These are phyloP conservation scores for Botrytis squamosa DNA, from an alignment of 2,329 filamentous ascomycete genomes.

Conservation along the genomic window DNA sequence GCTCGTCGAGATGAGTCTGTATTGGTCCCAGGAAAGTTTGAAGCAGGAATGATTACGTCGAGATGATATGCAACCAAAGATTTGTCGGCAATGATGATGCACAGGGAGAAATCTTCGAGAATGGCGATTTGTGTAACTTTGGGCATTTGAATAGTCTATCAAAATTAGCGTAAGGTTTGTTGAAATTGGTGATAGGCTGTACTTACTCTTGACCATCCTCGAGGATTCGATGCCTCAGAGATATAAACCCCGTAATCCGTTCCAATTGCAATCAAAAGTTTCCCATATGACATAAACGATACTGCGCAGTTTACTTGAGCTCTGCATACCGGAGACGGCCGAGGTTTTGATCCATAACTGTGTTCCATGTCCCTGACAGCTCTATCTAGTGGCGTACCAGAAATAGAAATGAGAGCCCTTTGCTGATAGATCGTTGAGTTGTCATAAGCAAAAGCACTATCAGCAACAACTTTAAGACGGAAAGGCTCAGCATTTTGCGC, in stretches of 20 bases:
- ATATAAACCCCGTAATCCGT: conserved; percentile 94
- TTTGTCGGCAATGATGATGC: conserved; percentile 88
- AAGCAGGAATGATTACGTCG: conserved; percentile 72
- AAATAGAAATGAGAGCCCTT: conserved; percentile 72
- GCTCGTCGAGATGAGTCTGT: conserved; percentile 77
- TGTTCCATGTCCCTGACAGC: conserved; percentile 87
- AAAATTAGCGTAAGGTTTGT: conserved; percentile 25
- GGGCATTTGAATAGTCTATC: conserved; percentile 66
- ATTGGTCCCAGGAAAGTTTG: conserved; percentile 58
- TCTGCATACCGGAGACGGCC: conserved; percentile 76
- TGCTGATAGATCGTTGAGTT: conserved; percentile 46
- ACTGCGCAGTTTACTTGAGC: conserved; percentile 91
- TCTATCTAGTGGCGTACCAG: conserved; percentile 86
- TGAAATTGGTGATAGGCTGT: background rate
- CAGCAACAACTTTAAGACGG: conserved; percentile 84
- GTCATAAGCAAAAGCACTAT: conserved; percentile 86
- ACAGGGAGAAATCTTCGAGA: conserved; percentile 91
- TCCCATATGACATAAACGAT: conserved; percentile 80
- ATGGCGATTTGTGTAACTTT: conserved; percentile 91
- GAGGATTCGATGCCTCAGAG: conserved; percentile 81
- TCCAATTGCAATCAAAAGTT: conserved; percentile 86
- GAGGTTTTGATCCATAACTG: conserved; percentile 66
- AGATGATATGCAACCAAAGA: conserved; percentile 90
- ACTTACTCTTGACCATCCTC: conserved; percentile 85
- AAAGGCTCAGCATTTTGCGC: conserved; percentile 96